These are phyloP conservation scores for Botryotinia calthae DNA, from an alignment of 2,329 filamentous ascomycete species.

Conservation along the genomic window DNA sequence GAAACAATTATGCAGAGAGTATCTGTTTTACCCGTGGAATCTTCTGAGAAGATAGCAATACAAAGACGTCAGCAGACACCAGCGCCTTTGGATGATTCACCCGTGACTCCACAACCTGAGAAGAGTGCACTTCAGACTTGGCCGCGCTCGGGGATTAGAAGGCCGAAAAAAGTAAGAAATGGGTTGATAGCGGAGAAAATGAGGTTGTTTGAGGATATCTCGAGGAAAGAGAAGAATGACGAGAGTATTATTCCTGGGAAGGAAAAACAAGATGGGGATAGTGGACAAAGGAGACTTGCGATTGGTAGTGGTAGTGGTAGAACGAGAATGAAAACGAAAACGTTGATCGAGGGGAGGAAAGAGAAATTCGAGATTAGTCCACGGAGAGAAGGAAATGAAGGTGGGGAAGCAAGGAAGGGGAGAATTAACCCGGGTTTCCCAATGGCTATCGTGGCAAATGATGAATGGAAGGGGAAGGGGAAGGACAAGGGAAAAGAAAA, in stretches of 20 bases:
- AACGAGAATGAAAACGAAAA: neutral
- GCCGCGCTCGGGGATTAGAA: neutral
- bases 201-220: constrained; percentile 30
- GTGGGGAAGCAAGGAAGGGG: neutral
- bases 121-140: neutral
- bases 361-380: constrained; percentile 5
- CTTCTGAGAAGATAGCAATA: neutral
- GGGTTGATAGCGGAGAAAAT: constrained; percentile 32
- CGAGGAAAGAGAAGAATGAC: neutral
- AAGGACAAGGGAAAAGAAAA: neutral
- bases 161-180: constrained; percentile 21
- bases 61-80: neutral
- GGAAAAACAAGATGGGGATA: constrained; percentile 12
- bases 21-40: neutral
- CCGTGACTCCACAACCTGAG: neutral
- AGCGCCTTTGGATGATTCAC: neutral
- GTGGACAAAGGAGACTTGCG: neutral
- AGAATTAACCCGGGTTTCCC: neutral
- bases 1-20: neutral
- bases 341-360: constrained; percentile 2
- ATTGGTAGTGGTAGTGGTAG: neutral
- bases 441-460: neutral
- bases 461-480: neutral
- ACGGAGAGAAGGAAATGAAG: neutral
- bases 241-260: neutral